Evolutionary conservation across 768 basidiomycete genomes (phyloP), one percentile per base, ranked within the genome.

Genomic region (Pleurotus sapidus): DNA sequence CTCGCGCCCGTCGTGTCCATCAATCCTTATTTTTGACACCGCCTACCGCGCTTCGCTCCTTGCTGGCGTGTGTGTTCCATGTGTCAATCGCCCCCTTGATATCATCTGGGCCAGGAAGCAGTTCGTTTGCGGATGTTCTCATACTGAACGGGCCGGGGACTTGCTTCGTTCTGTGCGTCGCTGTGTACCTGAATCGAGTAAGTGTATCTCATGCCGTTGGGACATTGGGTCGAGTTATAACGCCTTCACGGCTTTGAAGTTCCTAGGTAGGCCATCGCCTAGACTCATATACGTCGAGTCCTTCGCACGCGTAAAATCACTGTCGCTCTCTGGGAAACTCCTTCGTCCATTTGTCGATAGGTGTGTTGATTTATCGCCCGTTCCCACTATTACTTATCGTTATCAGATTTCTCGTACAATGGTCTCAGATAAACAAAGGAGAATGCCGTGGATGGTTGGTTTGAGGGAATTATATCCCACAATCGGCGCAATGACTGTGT

Each of bases 81-180:
- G 65, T 94, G 58, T 79, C 83, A 0, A 46, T 91, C 34, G 58
- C 65, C 1, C 89, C 89, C 2, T 57, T 85, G 7, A 59, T 77
- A n/a, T 60, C 58, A 51, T 60, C 63, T 38, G 65, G 59, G 48
- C 50, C 49, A 14, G 46, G 47, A 38, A 56, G 15, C 58, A 73
- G 60, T 37, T 51, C 38, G 3, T 84, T 86, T 64, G 82, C 86
- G 24, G 93, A 98, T 57, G 73, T 93, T 25, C 75, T 99, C 49
- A 73, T 99, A 50, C 71, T 98, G 25, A 98, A 98, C 69, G 97
- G 97, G 1, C 97, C 97, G 0, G 96, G 97, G 14, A 98, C 96
- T 5, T 95, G 93, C 67, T 84, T 95, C 34, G 75, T 88, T 4
- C 77, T 98, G 5, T 92, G 89, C 57, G 58, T 82, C 14, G 85